Evolutionary conservation across 768 basidiomycete genomes (phyloP), one percentile per base, ranked within the genome.

Genomic region (Lyophyllum shimeji): DNA sequence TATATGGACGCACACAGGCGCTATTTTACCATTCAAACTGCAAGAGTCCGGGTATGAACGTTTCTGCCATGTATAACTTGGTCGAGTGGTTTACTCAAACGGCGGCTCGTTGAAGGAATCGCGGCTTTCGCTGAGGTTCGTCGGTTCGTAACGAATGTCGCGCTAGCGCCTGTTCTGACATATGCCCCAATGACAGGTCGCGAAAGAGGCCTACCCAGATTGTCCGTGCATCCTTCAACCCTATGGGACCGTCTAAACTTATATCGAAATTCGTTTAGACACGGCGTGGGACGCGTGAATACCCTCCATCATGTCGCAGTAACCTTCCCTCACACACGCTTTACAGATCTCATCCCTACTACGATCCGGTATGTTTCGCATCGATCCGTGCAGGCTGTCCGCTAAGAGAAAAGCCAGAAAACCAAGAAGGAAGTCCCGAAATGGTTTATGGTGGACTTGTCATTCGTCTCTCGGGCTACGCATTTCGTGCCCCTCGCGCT

Each of bases 371-470:
- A 65, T 60, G 82, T 66, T 33, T 44, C 56, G 9, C 24, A 3
- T 27, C 31, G 52, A 29, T 29, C 27, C 33, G 24, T 27, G n/a
- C 47, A 27, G 44, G n/a, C 21, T 24, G 8, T 33, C 33, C 29
- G 18, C 24, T 56, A 51, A 55, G 49, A n/a, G 33, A 13, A 47
- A 23, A 17, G 11, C 18, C 63, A 93, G 91, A 95, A 95, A 83
- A 82, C 93, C 1, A 79, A 92, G 53, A 63, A 84, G 63, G 77
- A 79, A 2, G 76, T 84, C 11, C 95, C 95, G 1, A 90, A 81
- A 66, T 98, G 95, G 95, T 95, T 80, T 75, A 98, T 98, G 95
- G 90, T 95, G 33, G 86, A 93, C 62, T 73, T 87, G 50, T 81
- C 79, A 29, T 95, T 95, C 68, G 62, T 70, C 15, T 74, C 81